phyloP scores from a whole-genome alignment of 129 eudicot species.

The Calendula officinalis region DNA sequence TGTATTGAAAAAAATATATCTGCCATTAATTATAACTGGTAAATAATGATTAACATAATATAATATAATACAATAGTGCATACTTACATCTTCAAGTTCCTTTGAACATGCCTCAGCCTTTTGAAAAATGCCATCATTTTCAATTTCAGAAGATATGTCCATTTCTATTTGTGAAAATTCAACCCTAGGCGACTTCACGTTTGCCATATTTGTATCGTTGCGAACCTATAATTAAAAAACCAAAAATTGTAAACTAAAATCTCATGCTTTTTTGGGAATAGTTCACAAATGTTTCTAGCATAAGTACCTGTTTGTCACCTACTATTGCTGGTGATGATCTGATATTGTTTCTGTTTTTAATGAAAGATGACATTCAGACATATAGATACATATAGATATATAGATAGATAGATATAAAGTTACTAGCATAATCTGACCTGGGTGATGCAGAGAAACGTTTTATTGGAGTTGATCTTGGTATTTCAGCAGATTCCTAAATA shows the following conservation, averaged over 20 bases:
- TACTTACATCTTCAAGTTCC: constrained; percentile 82
- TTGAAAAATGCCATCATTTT: constrained; percentile 46
- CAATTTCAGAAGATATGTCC: constrained; percentile 38
- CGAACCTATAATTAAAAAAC: constrained; percentile 31
- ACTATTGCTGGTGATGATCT: constrained; percentile 29
- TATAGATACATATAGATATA: not conserved
- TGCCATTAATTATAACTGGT: constrained; percentile 6
- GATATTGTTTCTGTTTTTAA: constrained; percentile 41
- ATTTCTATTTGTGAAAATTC: constrained; percentile 31
- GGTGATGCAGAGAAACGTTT: constrained; percentile 62
- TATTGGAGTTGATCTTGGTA: constrained; percentile 34
- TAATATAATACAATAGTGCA: constrained; percentile 4
- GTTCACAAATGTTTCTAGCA: constrained; percentile 11
- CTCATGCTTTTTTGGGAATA: not conserved
- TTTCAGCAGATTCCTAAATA: constrained; percentile 48
- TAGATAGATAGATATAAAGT: not conserved
- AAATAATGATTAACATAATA: not conserved
- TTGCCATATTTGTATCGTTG: constrained; percentile 30
- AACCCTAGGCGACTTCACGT: constrained; percentile 29
- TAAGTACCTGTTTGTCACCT: constrained; percentile 44
- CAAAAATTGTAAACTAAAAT: not conserved
- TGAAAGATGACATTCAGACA: constrained; percentile 7
- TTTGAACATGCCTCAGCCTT: constrained; percentile 78
- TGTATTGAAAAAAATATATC: constrained; percentile 33
- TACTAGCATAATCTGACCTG: constrained; percentile 45